Percentiles rank a stretch among this genome's conserved stretches.
phyloP scores from a whole-genome alignment of 768 basidiomycete genomes.

The Saitozyma sp. region DNA sequence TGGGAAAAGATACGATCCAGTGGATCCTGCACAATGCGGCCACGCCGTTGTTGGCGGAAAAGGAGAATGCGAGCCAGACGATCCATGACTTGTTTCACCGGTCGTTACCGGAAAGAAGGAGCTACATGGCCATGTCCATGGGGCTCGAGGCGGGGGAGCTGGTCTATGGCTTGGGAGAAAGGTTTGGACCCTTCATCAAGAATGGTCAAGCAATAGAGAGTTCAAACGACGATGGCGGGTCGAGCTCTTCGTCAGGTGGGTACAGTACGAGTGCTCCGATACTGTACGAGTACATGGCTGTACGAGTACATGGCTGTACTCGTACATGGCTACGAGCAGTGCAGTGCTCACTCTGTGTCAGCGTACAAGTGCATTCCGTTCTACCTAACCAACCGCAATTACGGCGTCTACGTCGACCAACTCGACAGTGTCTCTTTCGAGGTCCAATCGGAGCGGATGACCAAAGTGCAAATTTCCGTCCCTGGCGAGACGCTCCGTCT shows the following conservation, averaged over 20 bases:
- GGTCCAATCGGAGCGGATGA: conserved; percentile 16
- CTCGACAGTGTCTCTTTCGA: conserved; percentile 15
- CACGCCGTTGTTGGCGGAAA: conserved; percentile 1
- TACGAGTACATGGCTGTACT: too few species aligned
- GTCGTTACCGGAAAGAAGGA: neutral
- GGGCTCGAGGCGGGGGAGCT: conserved; percentile 9
- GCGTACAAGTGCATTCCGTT: conserved; percentile 19
- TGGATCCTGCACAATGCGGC: conserved; percentile 9
- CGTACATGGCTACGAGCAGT: too few species aligned
- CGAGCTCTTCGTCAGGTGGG: conserved; percentile 11
- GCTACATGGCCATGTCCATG: conserved; percentile 7
- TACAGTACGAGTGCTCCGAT: neutral
- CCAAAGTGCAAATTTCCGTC: conserved; percentile 15
- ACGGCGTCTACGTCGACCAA: conserved; percentile 19
- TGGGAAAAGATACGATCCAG: conserved; percentile 5
- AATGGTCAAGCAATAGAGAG: conserved; percentile 15
- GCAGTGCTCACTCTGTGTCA: neutral
- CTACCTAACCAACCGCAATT: conserved; percentile 15
- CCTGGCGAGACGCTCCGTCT: conserved; percentile 12
- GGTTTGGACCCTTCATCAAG: conserved; percentile 42
- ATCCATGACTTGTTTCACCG: conserved; percentile 12
- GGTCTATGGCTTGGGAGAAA: conserved; percentile 15
- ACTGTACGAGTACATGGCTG: too few species aligned
- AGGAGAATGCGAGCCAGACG: conserved; percentile 7
- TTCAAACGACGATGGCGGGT: conserved; percentile 16